Evolutionary conservation across 768 basidiomycete genomes (phyloP).

Genomic region (Hortiboletus flavorubellus): DNA sequence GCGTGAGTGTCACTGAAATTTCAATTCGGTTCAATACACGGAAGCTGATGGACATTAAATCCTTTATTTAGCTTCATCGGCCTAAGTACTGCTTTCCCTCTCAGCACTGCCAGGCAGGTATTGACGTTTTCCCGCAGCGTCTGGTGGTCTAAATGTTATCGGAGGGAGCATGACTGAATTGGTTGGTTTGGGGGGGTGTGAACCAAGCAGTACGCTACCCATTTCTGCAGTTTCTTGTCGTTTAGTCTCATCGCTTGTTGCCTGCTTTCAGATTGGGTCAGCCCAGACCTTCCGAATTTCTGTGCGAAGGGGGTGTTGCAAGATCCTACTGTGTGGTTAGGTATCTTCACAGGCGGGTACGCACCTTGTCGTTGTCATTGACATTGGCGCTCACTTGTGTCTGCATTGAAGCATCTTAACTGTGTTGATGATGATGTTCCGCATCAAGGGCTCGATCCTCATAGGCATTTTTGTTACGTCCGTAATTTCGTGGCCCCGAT

Average conservation of each 20-base stretch:
- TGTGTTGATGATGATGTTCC: constrained; percentile 78
- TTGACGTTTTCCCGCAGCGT: constrained; percentile 37
- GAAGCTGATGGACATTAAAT: constrained; percentile 11
- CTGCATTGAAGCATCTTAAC: constrained; percentile 57
- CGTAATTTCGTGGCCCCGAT: constrained; percentile 86
- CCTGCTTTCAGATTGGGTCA: constrained; percentile 39
- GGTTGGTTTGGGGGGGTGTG: constrained; percentile 76
- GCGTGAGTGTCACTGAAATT: constrained; percentile 47
- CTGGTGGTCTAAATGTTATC: constrained; percentile 68
- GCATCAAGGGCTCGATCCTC: constrained; percentile 77
- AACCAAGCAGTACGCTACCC: constrained; percentile 39
- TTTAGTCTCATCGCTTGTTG: constrained; percentile 7
- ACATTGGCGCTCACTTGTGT: constrained; percentile 3
- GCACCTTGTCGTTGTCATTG: constrained; percentile 16
- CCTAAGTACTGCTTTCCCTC: constrained; percentile 44
- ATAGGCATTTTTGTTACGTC: constrained; percentile 83
- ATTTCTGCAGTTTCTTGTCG: not conserved
- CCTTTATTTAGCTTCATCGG: constrained; percentile 60
- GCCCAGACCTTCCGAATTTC: constrained; percentile 47
- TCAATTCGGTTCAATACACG: not conserved
- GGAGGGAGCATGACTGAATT: constrained; percentile 69
- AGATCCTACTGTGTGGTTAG: constrained; percentile 83
- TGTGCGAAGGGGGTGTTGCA: constrained; percentile 64
- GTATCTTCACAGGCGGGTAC: constrained; percentile 79
- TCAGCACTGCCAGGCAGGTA: not conserved